Percentiles rank a stretch among this genome's conserved stretches.
These are phyloP conservation scores for Protomyces inundatus DNA, from an alignment of 1,139 yeast genomes.

Conservation along the genomic window DNA sequence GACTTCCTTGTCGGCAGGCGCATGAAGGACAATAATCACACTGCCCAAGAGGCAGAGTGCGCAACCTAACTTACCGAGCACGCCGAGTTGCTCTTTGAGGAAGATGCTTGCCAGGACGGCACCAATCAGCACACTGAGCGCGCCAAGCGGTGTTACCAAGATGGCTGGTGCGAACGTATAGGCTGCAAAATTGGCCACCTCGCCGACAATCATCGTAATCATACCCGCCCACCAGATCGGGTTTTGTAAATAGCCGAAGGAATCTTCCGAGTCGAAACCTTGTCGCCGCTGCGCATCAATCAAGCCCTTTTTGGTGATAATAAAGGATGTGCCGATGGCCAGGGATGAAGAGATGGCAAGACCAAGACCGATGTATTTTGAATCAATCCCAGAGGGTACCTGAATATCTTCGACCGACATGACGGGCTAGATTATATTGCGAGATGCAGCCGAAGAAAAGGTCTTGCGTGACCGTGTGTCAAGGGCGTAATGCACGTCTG, in stretches of 20 bases:
- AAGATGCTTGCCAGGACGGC: slow-evolving; percentile 84
- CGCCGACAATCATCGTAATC: slow-evolving; percentile 75
- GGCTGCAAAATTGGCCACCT: slow-evolving; percentile 88
- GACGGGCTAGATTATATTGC: neutral
- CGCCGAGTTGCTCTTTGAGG: slow-evolving; percentile 78
- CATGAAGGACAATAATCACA: slow-evolving; percentile 83
- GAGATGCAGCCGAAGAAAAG: no score
- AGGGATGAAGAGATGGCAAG: slow-evolving; percentile 81
- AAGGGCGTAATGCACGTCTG: no score
- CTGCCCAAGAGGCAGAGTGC: slow-evolving; percentile 86
- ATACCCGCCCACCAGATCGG: slow-evolving; percentile 97
- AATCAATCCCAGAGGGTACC: slow-evolving; percentile 45
- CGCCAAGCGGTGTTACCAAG: slow-evolving; percentile 86
- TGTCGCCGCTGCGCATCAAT: slow-evolving; percentile 62
- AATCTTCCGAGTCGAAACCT: slow-evolving; percentile 54
- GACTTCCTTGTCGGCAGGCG: slow-evolving; percentile 88
- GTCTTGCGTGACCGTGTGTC: no score
- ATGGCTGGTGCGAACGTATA: slow-evolving; percentile 94
- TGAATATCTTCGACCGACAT: slow-evolving; percentile 6
- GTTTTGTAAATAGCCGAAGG: slow-evolving; percentile 67
- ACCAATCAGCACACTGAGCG: slow-evolving; percentile 81
- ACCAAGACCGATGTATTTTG: slow-evolving; percentile 83
- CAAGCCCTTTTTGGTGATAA: slow-evolving; percentile 81
- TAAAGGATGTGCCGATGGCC: slow-evolving; percentile 66
- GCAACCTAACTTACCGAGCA: slow-evolving; percentile 90